Conservation (phyloP, 176 grass and related monocot species). For the Tuctoria greenei region DNA sequence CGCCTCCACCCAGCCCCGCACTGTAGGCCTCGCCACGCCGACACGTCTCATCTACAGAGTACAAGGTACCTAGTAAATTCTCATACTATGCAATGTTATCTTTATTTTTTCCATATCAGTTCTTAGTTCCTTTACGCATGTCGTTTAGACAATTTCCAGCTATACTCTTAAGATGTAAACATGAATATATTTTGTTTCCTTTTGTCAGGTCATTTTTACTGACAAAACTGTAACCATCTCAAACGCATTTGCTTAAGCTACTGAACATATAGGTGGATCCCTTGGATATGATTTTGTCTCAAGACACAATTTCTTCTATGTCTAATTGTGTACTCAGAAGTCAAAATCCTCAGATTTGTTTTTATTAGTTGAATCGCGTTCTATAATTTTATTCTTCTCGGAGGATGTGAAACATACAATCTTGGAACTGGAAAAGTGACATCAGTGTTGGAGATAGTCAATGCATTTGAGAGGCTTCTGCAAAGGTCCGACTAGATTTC, state of each 20-base stretch:
- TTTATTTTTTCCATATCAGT: no score
- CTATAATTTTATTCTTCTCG: constrained; percentile 24
- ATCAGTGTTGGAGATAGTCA: constrained; percentile 94
- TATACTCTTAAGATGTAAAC: constrained; percentile 2
- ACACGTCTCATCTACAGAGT: no score
- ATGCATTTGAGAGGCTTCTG: constrained; percentile 93
- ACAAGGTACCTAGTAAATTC: no score
- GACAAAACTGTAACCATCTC: neutral
- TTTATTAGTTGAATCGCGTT: constrained; percentile 8
- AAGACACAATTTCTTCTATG: constrained; percentile 13
- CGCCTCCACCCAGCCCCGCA: no score
- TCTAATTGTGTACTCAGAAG: neutral
- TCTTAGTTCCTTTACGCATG: no score
- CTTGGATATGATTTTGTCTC: constrained; percentile 1
- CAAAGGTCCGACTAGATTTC: constrained; percentile 48
- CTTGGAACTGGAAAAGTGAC: constrained; percentile 92
- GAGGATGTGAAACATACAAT: constrained; percentile 94
- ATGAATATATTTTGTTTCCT: neutral
- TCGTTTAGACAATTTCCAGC: constrained; percentile 22
- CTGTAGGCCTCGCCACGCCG: no score
- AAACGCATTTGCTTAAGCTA: constrained; percentile 14
- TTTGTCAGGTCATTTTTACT: neutral
- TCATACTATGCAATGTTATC: no score
- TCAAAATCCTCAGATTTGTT: constrained; percentile 6
- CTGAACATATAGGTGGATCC: neutral